phyloP scores from a whole-genome alignment of 768 basidiomycete species.

The Tylopilus sp. region DNA sequence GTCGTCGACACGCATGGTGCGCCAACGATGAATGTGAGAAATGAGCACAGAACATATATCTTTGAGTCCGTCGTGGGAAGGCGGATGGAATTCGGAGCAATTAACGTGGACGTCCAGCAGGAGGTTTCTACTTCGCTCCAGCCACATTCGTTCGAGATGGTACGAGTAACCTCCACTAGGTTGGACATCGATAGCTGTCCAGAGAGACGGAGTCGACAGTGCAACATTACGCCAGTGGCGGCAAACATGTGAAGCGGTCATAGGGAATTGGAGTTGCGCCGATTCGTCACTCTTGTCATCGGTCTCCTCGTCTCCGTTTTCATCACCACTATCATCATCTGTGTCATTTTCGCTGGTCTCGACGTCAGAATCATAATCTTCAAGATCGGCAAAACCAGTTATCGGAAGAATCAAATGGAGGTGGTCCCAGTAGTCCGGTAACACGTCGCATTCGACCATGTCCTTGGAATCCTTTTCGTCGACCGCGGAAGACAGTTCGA shows the following conservation, averaged over 20 bases:
- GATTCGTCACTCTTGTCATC: not conserved
- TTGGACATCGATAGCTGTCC: constrained; percentile 42
- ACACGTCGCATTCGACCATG: not conserved
- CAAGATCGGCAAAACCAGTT: no score
- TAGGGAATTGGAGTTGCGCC: constrained; percentile 35
- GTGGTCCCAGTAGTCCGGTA: no score
- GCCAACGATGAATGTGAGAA: constrained; percentile 56
- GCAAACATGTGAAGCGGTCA: constrained; percentile 40
- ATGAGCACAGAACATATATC: constrained; percentile 39
- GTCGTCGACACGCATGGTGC: constrained; percentile 33
- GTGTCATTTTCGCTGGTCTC: constrained; percentile 14
- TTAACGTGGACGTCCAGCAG: constrained; percentile 51
- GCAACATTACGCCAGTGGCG: constrained; percentile 54
- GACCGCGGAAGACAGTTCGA: not conserved
- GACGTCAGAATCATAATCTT: no score
- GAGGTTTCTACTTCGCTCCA: constrained; percentile 52
- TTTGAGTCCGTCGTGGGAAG: no score
- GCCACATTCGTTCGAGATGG: constrained; percentile 41
- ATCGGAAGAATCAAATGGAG: no score
- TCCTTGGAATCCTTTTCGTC: no score
- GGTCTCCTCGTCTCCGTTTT: not conserved
- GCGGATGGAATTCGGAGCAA: no score
- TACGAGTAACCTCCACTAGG: constrained; percentile 36
- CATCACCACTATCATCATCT: not conserved
- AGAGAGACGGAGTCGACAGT: constrained; percentile 51